These are phyloP conservation scores for Colletotrichum tamarilloi DNA, from an alignment of 2,329 filamentous ascomycete genomes.

Conservation along the genomic window DNA sequence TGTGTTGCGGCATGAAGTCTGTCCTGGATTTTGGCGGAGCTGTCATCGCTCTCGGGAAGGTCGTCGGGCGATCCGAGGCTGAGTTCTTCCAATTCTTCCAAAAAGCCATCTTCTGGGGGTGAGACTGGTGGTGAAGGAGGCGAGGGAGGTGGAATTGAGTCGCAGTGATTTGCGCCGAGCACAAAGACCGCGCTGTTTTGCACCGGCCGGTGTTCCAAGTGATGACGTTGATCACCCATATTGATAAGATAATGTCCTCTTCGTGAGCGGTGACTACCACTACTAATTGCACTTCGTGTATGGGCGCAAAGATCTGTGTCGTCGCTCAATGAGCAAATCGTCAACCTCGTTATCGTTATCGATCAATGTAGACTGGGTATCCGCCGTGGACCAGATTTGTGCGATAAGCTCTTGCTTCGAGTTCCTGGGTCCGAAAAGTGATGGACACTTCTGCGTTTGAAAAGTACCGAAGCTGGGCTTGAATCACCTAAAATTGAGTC, in stretches of 20 bases:
- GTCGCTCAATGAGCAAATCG: not conserved
- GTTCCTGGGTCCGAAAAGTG: not conserved
- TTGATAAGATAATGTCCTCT: not conserved
- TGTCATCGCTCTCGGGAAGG: conserved; percentile 38
- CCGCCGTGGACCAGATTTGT: not conserved
- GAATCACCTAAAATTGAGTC: conserved; percentile 24
- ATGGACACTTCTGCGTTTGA: not conserved
- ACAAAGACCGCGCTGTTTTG: conserved; percentile 64
- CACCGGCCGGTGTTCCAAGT: conserved; percentile 52
- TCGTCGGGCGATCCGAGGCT: conserved; percentile 33
- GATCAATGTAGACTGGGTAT: not conserved
- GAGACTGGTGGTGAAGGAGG: conserved; percentile 55
- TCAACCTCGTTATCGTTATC: conserved; percentile 20
- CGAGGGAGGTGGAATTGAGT: conserved; percentile 59
- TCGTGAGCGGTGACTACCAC: not conserved
- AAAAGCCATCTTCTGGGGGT: conserved; percentile 29
- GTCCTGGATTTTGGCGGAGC: conserved; percentile 39
- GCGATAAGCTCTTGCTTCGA: not conserved
- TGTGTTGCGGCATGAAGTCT: conserved; percentile 76
- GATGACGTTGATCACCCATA: conserved; percentile 33
- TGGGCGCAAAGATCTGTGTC: not conserved
- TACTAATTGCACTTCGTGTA: not conserved
- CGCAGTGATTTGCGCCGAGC: conserved; percentile 50
- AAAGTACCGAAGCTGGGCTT: not conserved
- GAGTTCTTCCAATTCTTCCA: conserved; percentile 33